Base-by-base conservation (phyloP, 176 grass and related monocot genomes). In the Tillandsia fasciculata region DNA sequence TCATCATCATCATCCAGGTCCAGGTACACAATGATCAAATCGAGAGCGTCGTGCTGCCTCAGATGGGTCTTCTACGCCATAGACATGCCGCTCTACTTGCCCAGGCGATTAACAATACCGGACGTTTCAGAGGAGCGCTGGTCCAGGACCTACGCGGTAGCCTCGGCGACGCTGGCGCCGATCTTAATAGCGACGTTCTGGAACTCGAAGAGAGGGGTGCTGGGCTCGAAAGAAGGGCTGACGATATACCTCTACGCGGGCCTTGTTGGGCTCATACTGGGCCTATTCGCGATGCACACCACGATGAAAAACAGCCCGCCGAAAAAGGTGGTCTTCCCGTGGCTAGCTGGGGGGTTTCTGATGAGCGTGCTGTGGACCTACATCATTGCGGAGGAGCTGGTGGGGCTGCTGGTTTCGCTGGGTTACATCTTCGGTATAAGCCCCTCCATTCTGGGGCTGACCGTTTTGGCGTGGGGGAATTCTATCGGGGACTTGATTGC, bases 301-400 rank as follows among this genome's bases (percentile, higher is more conserved):
- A 96, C 88, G 1, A 67, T 83, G 8, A 0, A 13, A 10, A 2
- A 0, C 0, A 53, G 64, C 1, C 87, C 88, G 0, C 91, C 88
- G 0, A 82, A 50, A 1, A 53, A 69, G 27, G 69, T 68, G 0
- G 68, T 81, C 5, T 63, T 96, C 42, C 91, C 88, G 8, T 96
- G 88, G 91, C 68, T 96, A 0, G 79, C 83, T 0, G 91, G 85
- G 0, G 91, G 91, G 61, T 96, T 96, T 64, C 14, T 84, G 11
- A 96, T 96, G 91, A 96, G 91, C 67, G 85, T 96, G 28, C 75
- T 88, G 1, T 96, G 91, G 91, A 89, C 91, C 0, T 96, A 91
- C 75, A 83, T 87, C 1, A 78, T 88, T 13, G 91, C 91, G 8
- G 83, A 87, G 11, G 91, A 96, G 86, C 70, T 96, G 20, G 88